These are phyloP conservation scores for Cadophora malorum DNA, from an alignment of 2,329 filamentous ascomycete genomes.

Conservation along the genomic window DNA sequence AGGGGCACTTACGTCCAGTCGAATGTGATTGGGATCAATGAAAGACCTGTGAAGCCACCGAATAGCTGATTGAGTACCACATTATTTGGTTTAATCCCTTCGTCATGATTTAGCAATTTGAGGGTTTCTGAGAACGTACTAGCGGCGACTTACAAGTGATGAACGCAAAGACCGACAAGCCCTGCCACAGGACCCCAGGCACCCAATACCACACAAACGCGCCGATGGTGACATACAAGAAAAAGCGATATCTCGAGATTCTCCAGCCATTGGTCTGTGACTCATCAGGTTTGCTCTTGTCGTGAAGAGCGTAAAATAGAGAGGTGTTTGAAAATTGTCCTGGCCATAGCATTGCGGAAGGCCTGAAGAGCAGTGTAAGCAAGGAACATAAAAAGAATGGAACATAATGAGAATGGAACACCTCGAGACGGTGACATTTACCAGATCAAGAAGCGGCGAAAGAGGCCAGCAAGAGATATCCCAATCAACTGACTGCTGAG, in stretches of 20 bases:
- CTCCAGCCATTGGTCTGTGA: slow-evolving; percentile 60
- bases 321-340: slow-evolving; percentile 33
- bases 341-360: slow-evolving; percentile 39
- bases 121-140: slow-evolving; percentile 50
- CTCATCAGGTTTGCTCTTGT: slow-evolving; percentile 61
- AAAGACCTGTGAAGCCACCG: slow-evolving; percentile 69
- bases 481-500: slow-evolving; percentile 68
- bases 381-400: too few species aligned
- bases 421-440: not conserved
- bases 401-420: too few species aligned
- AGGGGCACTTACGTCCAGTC: slow-evolving; percentile 67
- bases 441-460: slow-evolving; percentile 62
- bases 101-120: not conserved
- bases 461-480: slow-evolving; percentile 66
- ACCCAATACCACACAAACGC: slow-evolving; percentile 61
- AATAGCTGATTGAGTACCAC: slow-evolving; percentile 75
- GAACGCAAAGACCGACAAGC: slow-evolving; percentile 73
- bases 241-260: slow-evolving; percentile 50
- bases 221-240: slow-evolving; percentile 48
- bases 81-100: slow-evolving; percentile 74
- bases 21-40: slow-evolving; percentile 74
- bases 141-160: slow-evolving; percentile 66
- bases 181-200: slow-evolving; percentile 68
- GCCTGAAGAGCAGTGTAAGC: slow-evolving; percentile 22
- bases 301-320: slow-evolving; percentile 58